phyloP scores from a whole-genome alignment of 441 rosid genomes.

The Pelargonium myrrhifolium region DNA sequence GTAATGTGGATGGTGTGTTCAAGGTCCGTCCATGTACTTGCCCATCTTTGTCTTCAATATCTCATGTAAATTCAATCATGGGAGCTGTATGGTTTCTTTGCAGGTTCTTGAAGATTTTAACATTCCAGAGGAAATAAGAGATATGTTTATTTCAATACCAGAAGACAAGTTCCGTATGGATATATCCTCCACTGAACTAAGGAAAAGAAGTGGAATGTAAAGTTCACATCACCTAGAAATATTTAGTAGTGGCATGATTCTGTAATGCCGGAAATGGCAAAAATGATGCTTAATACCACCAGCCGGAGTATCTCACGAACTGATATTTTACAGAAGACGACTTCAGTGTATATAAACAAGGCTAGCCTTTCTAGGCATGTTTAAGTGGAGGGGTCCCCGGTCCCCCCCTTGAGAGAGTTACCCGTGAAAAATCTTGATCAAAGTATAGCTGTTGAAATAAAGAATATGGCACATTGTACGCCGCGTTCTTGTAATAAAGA shows the following conservation, averaged over 20 bases:
- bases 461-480: too few relatives aligned
- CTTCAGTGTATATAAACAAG: too few relatives aligned
- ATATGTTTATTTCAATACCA: conserved; percentile 66
- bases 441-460: too few relatives aligned
- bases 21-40: conserved; percentile 35
- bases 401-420: too few relatives aligned
- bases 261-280: background rate
- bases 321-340: too few relatives aligned
- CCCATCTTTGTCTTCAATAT: background rate
- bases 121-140: conserved; percentile 53
- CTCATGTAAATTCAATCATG: background rate
- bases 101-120: conserved; percentile 78
- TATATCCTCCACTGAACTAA: conserved; percentile 66
- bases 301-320: too few relatives aligned
- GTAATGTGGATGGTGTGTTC: conserved; percentile 66
- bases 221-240: background rate
- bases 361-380: too few relatives aligned
- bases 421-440: too few relatives aligned
- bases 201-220: conserved; percentile 32
- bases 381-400: too few relatives aligned
- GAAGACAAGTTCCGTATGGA: conserved; percentile 53
- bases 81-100: conserved; percentile 9
- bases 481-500: background rate
- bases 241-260: background rate
- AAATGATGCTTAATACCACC: too few relatives aligned